Conservation (phyloP, 768 basidiomycete genomes). For the Kwoniella bestiolae region DNA sequence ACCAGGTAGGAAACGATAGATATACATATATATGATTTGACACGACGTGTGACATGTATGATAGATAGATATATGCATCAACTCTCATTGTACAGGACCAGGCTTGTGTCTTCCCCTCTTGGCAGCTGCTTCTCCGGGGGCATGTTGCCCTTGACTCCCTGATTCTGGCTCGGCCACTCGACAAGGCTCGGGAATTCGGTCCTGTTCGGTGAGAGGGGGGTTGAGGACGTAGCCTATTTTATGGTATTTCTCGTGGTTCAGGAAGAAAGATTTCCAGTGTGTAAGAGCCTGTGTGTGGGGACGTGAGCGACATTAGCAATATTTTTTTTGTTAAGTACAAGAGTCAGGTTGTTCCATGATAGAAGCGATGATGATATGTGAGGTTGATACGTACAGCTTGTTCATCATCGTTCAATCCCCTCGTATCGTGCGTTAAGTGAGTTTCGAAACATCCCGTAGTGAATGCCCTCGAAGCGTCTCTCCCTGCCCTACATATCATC, state of each 20-base stretch:
- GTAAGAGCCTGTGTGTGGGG: slow-evolving; percentile 74
- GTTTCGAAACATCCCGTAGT: slow-evolving; percentile 90
- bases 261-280: slow-evolving; percentile 91
- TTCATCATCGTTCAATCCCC: slow-evolving; percentile 76
- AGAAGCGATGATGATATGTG: too few relatives aligned
- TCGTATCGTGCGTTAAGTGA: slow-evolving; percentile 87
- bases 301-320: too few relatives aligned
- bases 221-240: slow-evolving; percentile 72
- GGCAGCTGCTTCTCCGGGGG: slow-evolving; percentile 26
- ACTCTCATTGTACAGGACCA: slow-evolving; percentile 15
- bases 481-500: slow-evolving; percentile 63
- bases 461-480: slow-evolving; percentile 89
- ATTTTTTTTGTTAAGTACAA: too few relatives aligned
- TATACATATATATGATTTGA: not conserved
- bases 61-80: not conserved
- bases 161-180: slow-evolving; percentile 15
- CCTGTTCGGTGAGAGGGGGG: slow-evolving; percentile 48
- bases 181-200: slow-evolving; percentile 54
- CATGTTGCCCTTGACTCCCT: slow-evolving; percentile 11
- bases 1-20: slow-evolving; percentile 37
- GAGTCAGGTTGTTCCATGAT: too few relatives aligned
- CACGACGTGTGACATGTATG: too few relatives aligned
- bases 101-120: slow-evolving; percentile 16
- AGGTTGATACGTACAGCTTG: slow-evolving; percentile 69
- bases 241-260: slow-evolving; percentile 75